A percentile compares a stretch with the other conserved stretches of the same genome.
These are phyloP conservation scores for Stagonosporopsis chrysanthemi DNA, from an alignment of 2,329 filamentous ascomycete species.

Conservation along the genomic window DNA sequence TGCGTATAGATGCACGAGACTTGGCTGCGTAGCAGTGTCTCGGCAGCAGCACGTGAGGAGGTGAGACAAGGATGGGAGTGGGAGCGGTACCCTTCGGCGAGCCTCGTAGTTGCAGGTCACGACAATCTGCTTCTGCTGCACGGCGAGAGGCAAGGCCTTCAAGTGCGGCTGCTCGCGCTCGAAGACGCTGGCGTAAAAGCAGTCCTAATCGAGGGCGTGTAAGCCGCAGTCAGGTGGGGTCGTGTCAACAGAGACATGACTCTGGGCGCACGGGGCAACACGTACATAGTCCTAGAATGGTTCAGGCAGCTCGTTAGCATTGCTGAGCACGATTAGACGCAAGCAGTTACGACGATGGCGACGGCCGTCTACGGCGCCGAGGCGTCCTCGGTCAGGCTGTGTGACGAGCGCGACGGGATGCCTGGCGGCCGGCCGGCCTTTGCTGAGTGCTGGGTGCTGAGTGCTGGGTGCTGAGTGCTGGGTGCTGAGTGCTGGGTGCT, in stretches of 20 bases:
- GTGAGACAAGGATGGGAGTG: neutral
- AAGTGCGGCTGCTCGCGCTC: slow-evolving; percentile 80
- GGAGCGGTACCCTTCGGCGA: slow-evolving; percentile 63
- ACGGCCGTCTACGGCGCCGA: slow-evolving; percentile 18
- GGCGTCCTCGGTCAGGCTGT: slow-evolving; percentile 27
- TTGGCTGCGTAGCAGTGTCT: slow-evolving; percentile 4
- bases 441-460: neutral
- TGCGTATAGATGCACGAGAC: slow-evolving; percentile 6
- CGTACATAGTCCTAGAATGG: slow-evolving; percentile 43
- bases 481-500: neutral
- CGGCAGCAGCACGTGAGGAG: slow-evolving; percentile 6
- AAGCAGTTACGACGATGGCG: slow-evolving; percentile 26
- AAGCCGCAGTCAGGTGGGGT: slow-evolving; percentile 22
- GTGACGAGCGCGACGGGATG: slow-evolving; percentile 24
- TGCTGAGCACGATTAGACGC: slow-evolving; percentile 12
- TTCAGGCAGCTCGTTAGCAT: slow-evolving; percentile 36
- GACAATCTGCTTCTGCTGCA: slow-evolving; percentile 91
- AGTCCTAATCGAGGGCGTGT: slow-evolving; percentile 71
- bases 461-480: neutral
- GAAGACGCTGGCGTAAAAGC: slow-evolving; percentile 93
- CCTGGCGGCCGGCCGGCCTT: slow-evolving; percentile 7
- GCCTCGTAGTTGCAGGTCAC: slow-evolving; percentile 81
- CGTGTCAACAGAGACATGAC: slow-evolving; percentile 11
- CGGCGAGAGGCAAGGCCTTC: slow-evolving; percentile 76
- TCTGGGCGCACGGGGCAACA: slow-evolving; percentile 15